Base-by-base conservation (phyloP, 2,329 filamentous ascomycete genomes). In the Alternaria sp. region DNA sequence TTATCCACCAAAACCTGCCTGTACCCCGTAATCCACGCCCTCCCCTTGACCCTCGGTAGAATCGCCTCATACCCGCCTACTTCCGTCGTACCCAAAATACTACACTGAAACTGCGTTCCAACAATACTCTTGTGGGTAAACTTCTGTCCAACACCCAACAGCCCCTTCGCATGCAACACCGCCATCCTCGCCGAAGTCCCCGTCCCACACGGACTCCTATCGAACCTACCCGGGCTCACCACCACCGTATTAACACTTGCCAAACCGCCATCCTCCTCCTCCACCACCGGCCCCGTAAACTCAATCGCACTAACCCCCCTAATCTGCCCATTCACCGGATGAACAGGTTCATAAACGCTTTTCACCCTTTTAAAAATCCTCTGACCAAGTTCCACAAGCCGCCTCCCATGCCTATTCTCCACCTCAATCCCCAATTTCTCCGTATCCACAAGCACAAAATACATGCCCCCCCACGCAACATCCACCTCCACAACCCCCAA, bases 401-500 rank as follows among this genome's bases (percentile, higher is more conserved):
- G 72, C 0, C 73, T 55, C 6, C 77, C 78, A 45, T 80, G 54
- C 20, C 71, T 61, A 46, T 77, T 76, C 20, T 76, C 68, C 18
- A 85, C 71, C 8, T 59, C 60, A 6, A 84, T 60, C 0, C 80
- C 80, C 2, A 83, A 62, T 0, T 79, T 76, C 2, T 70, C 71
- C 0, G 77, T 80, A 55, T 84, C 80, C 0, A 84, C 81, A 9
- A 85, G 53, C 3, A 73, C 80, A 58, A 82, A 85, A 64, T 79
- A 78, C 83, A 83, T 84, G 1, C 83, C 83, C 7, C 83, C 83
- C 73, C 80, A 85, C 14, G 81, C 83, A 51, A 85, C 75, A 57
- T 85, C 83, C 28, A 51, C 49, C 20, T 51, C 28, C 0, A 51
- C 28, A 2, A n/a, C 49, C 3, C 12, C 18, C 9, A 53, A 12